Evolutionary conservation across 1,139 yeast genomes (phyloP).

Genomic region (Zygotorulaspora mrakii): DNA sequence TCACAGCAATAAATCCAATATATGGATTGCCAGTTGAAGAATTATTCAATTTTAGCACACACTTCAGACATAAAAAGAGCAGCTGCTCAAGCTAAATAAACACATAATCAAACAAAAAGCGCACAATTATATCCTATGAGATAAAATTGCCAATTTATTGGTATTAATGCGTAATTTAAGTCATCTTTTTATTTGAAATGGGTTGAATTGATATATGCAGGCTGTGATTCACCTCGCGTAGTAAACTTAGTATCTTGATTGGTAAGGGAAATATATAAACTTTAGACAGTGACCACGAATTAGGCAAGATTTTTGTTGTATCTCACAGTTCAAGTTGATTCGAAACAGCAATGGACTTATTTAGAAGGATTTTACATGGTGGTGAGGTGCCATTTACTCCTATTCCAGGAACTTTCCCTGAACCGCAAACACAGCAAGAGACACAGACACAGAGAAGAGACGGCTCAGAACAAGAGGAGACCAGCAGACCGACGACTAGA

Average conservation of each 20-base stretch:
- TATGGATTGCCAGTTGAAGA: slow-evolving; percentile 52
- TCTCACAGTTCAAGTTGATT: not conserved
- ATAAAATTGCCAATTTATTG: too few species aligned
- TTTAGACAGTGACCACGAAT: not conserved
- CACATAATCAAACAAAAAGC: too few species aligned
- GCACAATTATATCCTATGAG: too few species aligned
- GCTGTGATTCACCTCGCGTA: too few species aligned
- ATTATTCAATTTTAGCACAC: slow-evolving; percentile 14
- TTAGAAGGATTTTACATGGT: slow-evolving; percentile 16
- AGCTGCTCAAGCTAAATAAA: too few species aligned
- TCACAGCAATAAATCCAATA: slow-evolving; percentile 53
- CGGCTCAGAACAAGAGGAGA: slow-evolving; percentile 2
- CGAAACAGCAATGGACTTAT: slow-evolving; percentile 15
- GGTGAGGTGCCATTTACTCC: slow-evolving; percentile 17
- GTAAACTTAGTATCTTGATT: too few species aligned
- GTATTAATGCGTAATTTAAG: too few species aligned
- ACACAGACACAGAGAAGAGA: slow-evolving; percentile 1
- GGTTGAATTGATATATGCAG: too few species aligned
- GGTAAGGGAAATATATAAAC: not conserved
- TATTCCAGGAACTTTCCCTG: slow-evolving; percentile 21
- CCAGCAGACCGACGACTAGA: not conserved
- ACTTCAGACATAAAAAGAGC: too few species aligned
- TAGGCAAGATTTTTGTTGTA: not conserved
- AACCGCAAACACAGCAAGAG: slow-evolving; percentile 4
- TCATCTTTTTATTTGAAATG: too few species aligned